These are phyloP conservation scores for Aspergillus melleus DNA, from an alignment of 2,329 filamentous ascomycete genomes.

Conservation along the genomic window DNA sequence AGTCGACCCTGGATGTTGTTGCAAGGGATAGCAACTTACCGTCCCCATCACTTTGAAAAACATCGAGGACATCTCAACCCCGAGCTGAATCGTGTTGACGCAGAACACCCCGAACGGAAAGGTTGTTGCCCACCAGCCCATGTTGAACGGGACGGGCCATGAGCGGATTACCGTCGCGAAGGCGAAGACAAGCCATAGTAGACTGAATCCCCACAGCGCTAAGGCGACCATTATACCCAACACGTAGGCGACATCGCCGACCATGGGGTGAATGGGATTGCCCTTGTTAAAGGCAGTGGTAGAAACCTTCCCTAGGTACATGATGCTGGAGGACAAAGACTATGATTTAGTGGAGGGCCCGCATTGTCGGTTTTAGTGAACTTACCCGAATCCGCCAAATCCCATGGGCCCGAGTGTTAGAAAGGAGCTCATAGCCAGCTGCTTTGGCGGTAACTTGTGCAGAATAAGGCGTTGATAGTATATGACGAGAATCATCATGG, in stretches of 20 bases:
- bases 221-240: slow-evolving; percentile 31
- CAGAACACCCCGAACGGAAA: slow-evolving; percentile 59
- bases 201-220: slow-evolving; percentile 35
- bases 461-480: slow-evolving; percentile 68
- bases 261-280: slow-evolving; percentile 19
- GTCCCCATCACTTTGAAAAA: slow-evolving; percentile 59
- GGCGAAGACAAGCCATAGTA: slow-evolving; percentile 36
- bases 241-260: slow-evolving; percentile 28
- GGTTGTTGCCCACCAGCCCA: slow-evolving; percentile 61
- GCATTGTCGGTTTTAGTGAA: not conserved
- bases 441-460: slow-evolving; percentile 64
- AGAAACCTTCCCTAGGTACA: slow-evolving; percentile 51
- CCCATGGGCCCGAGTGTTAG: slow-evolving; percentile 65
- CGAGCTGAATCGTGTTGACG: slow-evolving; percentile 40
- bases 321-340: slow-evolving; percentile 30
- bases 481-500: slow-evolving; percentile 63
- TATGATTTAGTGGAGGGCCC: not conserved
- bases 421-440: slow-evolving; percentile 67
- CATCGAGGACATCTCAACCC: slow-evolving; percentile 51
- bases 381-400: slow-evolving; percentile 58
- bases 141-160: slow-evolving; percentile 55
- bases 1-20: not conserved
- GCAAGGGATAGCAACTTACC: slow-evolving; percentile 18
- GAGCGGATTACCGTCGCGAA: slow-evolving; percentile 27
- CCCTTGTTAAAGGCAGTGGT: slow-evolving; percentile 25